Evolutionary conservation across 495 filamentous ascomycete species (phyloP), one percentile per base, ranked within the genome.

Genomic region (Aspergillus bridgeri): DNA sequence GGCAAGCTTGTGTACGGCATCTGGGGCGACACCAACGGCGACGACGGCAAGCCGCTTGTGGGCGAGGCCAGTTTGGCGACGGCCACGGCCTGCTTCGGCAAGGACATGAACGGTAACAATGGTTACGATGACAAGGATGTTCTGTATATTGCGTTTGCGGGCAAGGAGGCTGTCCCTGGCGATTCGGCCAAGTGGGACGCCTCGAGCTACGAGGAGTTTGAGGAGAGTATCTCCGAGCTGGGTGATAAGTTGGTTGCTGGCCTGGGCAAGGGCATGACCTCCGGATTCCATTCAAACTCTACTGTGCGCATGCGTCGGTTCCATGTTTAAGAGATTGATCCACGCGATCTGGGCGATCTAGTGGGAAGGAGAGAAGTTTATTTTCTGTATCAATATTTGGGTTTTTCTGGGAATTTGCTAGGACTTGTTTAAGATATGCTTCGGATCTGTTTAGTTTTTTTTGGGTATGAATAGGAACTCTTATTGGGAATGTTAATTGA

Each of bases 1-100:
- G 68, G 72, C 20, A 63, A 85, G 60, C 59, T 87, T 61, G 81
- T 86, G 64, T 88, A 87, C 60, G 84, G 82, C 13, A 68, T 89
- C 52, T 87, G 83, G 86, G 86, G 83, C 17, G 86, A 89, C 63
- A 77, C 72, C 3, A 89, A 88, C 59, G 86, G 81, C 25, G 79
- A 68, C 24, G 69, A 38, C 17, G 33, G 33, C 33, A 38, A 38
- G 33, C 33, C 59, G 22, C 60, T 78, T 0, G 80, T 82, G 0
- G 82, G 85, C 17, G 83, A 88, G 56, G 79, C 81, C 0, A 79
- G 79, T 22, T 74, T 87, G 25, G 72, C 83, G 2, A 62, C 86
- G 3, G 85, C 82, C 0, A 78, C 78, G 19, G 71, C 80, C 13
- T 87, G 85, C 67, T 87, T 77, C 62, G 77, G 64, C 0, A 59